These are phyloP conservation scores for Silene noctiflora DNA, from an alignment of 179 eudicot species.

Conservation along the genomic window DNA sequence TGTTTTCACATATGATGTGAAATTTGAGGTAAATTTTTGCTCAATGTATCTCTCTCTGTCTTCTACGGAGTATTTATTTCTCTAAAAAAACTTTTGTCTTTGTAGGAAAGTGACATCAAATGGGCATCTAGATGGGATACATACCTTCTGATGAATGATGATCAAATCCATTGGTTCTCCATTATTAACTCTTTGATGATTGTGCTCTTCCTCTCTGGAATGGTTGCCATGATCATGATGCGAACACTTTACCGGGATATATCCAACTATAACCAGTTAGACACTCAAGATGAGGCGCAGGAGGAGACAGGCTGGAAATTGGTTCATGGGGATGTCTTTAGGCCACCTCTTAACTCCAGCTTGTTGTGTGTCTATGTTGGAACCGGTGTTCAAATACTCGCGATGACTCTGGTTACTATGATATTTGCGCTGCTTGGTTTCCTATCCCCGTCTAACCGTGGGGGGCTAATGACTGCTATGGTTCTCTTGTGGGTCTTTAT, in stretches of 20 bases:
- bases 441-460: slow-evolving; percentile 51
- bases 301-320: slow-evolving; percentile 50
- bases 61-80: neutral
- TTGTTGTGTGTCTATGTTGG: slow-evolving; percentile 45
- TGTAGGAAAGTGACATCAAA: slow-evolving; percentile 42
- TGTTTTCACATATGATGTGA: slow-evolving; percentile 44
- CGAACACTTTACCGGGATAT: slow-evolving; percentile 44
- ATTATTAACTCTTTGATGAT: slow-evolving; percentile 49
- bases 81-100: neutral
- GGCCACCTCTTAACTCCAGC: slow-evolving; percentile 42
- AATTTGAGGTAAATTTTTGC: slow-evolving; percentile 32
- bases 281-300: slow-evolving; percentile 42
- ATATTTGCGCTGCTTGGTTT: slow-evolving; percentile 47
- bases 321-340: slow-evolving; percentile 46
- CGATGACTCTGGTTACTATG: slow-evolving; percentile 44
- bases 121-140: slow-evolving; percentile 54
- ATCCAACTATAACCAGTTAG: slow-evolving; percentile 43
- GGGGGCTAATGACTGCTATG: slow-evolving; percentile 52
- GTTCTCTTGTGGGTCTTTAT: slow-evolving; percentile 49
- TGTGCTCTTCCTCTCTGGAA: slow-evolving; percentile 46
- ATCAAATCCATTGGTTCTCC: slow-evolving; percentile 50
- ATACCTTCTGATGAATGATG: slow-evolving; percentile 44
- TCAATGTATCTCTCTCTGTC: neutral
- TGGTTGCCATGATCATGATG: slow-evolving; percentile 53
- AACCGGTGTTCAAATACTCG: slow-evolving; percentile 41